A percentile compares a stretch with the other conserved stretches of the same genome.
These are phyloP conservation scores for Fusarium praegraminearum DNA, from an alignment of 2,329 filamentous ascomycete species.

Conservation along the genomic window DNA sequence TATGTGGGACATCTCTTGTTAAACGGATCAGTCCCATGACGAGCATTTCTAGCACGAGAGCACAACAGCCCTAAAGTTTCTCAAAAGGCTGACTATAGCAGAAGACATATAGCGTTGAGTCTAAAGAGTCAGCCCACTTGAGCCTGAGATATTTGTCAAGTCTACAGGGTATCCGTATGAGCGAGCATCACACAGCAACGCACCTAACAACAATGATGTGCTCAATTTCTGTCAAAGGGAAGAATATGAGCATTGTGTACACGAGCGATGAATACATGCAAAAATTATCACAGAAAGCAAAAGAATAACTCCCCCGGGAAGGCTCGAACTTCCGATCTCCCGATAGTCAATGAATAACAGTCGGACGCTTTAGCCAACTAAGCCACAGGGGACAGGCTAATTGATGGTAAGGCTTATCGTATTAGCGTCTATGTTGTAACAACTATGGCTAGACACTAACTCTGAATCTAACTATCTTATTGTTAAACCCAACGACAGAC, in stretches of 20 bases:
- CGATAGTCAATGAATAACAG: slow-evolving; percentile 46
- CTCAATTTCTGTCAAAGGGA: not conserved
- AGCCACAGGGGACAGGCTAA: slow-evolving; percentile 15
- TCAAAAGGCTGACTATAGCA: not conserved
- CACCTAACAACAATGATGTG: not conserved
- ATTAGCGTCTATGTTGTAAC: accelerated
- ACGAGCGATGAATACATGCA: accelerated
- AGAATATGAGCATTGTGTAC: no score
- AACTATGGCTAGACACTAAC: accelerated
- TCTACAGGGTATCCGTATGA: not conserved
- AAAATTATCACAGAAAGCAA: accelerated
- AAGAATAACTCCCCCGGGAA: slow-evolving; percentile 43
- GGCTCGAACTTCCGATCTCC: slow-evolving; percentile 50
- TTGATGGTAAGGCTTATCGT: accelerated
- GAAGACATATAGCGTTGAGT: not conserved
- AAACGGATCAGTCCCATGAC: no score
- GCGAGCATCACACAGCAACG: not conserved
- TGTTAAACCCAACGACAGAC: not conserved
- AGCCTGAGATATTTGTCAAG: not conserved
- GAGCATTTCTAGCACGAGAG: not conserved
- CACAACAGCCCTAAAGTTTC: not conserved
- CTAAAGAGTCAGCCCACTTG: not conserved
- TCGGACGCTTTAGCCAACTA: slow-evolving; percentile 44
- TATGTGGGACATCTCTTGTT: not conserved
- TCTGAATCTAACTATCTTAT: not conserved